Conservation (phyloP, 345 rosid species). For the Eucalyptus fibrosa region DNA sequence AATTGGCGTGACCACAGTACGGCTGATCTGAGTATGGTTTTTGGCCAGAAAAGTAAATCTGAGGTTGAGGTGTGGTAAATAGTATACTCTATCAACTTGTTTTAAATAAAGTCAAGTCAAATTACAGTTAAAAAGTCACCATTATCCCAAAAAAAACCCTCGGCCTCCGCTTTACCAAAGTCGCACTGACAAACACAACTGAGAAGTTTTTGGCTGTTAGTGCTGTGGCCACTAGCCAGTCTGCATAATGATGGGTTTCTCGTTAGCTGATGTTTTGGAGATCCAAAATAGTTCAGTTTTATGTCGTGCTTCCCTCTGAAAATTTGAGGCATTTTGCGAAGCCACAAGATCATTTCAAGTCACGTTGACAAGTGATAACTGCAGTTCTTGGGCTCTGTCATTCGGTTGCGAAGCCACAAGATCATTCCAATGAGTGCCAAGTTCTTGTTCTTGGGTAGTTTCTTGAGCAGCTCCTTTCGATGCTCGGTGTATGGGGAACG, state of each 20-base stretch:
- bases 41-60: neutral
- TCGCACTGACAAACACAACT: neutral
- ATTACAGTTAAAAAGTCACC: neutral
- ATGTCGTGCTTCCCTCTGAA: neutral
- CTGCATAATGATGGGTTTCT: neutral
- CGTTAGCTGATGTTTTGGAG: neutral
- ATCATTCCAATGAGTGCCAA: neutral
- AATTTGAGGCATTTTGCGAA: neutral
- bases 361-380: neutral
- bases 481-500: conserved; percentile 95
- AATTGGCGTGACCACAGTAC: neutral
- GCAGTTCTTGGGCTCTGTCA: neutral
- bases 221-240: neutral
- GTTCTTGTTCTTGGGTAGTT: too few relatives aligned
- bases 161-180: neutral
- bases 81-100: neutral
- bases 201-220: neutral
- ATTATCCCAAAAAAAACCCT: neutral
- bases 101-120: neutral
- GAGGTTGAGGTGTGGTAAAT: neutral
- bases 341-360: neutral
- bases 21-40: neutral
- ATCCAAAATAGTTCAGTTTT: neutral
- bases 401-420: neutral
- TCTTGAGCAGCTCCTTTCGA: conserved; percentile 75